Conservation (phyloP, 108 stramenopile species). For the Discostella pseudostelligera region DNA sequence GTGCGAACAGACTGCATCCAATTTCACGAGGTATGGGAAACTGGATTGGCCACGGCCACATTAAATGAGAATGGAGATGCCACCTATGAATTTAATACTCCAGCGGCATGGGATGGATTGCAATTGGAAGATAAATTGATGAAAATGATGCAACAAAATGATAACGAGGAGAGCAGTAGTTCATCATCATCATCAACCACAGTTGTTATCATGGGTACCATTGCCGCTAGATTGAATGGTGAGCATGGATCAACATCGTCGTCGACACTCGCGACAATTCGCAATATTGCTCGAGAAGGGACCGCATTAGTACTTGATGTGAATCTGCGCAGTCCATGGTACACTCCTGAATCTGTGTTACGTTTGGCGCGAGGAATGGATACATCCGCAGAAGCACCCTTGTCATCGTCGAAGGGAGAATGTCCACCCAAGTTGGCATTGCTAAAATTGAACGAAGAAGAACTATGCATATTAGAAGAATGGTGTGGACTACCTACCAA, state of each 20-base stretch:
- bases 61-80: slow-evolving; percentile 41
- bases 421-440: slow-evolving; percentile 32
- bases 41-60: slow-evolving; percentile 42
- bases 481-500: slow-evolving; percentile 26
- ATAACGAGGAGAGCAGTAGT: slow-evolving; percentile 1
- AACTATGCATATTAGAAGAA: slow-evolving; percentile 26
- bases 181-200: neutral
- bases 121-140: slow-evolving; percentile 10
- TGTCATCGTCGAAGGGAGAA: too few relatives aligned
- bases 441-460: slow-evolving; percentile 54
- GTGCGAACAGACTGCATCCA: slow-evolving; percentile 37
- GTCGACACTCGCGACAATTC: slow-evolving; percentile 17
- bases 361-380: slow-evolving; percentile 24
- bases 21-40: slow-evolving; percentile 29
- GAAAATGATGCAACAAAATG: neutral
- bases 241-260: slow-evolving; percentile 39
- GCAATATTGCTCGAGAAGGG: slow-evolving; percentile 35
- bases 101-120: slow-evolving; percentile 51
- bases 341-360: slow-evolving; percentile 24
- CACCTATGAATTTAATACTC: slow-evolving; percentile 44
- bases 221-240: slow-evolving; percentile 23
- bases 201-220: slow-evolving; percentile 44
- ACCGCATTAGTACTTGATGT: slow-evolving; percentile 43
- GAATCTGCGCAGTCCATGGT: slow-evolving; percentile 49
- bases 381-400: too few relatives aligned